phyloP scores from a whole-genome alignment of 2,329 filamentous ascomycete species.

The Ascocoryne sarcoides region DNA sequence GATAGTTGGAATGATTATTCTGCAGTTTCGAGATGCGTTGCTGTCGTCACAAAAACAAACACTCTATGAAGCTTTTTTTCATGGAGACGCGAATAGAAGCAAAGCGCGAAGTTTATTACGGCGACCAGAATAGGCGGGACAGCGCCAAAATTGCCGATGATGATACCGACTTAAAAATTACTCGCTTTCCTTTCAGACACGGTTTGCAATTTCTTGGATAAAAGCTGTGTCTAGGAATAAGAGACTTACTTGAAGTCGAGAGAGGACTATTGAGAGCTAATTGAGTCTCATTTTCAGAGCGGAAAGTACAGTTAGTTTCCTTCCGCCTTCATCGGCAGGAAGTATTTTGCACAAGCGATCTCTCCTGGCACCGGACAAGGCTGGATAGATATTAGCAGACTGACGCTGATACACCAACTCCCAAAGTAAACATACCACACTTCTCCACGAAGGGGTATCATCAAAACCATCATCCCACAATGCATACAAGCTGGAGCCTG shows the following conservation, averaged over 20 bases:
- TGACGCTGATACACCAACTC: background rate
- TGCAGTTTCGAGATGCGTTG: conserved; percentile 5
- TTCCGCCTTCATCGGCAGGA: no score
- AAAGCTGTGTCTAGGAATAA: no score
- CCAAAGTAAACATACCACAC: background rate
- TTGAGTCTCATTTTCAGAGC: background rate
- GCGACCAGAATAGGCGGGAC: no score
- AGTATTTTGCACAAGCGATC: no score
- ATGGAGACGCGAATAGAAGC: conserved; percentile 15
- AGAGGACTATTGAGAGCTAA: background rate
- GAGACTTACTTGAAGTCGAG: no score
- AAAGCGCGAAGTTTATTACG: conserved; percentile 7
- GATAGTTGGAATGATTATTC: conserved; percentile 9
- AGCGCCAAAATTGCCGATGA: no score
- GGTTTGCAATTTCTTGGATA: no score
- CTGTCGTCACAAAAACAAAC: conserved; percentile 7
- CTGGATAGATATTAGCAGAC: conserved; percentile 4
- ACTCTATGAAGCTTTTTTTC: conserved; percentile 18
- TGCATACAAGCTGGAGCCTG: conserved; percentile 20
- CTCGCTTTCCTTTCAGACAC: no score
- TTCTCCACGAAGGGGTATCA: background rate
- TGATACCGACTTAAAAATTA: no score
- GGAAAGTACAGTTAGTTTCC: no score
- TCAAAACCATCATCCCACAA: conserved; percentile 11
- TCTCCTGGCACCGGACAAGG: conserved; percentile 1